These are phyloP conservation scores for Lupinus albus DNA, from an alignment of 306 rosid species.

Conservation along the genomic window DNA sequence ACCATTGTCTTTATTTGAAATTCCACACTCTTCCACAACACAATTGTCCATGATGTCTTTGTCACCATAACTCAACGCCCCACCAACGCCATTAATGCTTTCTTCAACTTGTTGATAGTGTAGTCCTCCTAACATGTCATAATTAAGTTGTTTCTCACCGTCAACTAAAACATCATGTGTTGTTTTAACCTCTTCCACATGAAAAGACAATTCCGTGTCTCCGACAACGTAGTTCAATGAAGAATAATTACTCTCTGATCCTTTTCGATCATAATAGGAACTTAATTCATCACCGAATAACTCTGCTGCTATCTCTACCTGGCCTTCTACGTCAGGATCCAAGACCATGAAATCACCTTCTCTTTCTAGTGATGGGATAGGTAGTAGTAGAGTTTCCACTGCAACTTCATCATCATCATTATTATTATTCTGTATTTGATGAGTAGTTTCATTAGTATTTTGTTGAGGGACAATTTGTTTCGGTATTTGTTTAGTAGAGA, in stretches of 20 bases:
- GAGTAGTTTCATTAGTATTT: background rate
- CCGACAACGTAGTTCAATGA: too few relatives aligned
- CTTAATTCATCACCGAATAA: background rate
- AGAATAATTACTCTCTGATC: background rate
- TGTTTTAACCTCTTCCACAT: background rate
- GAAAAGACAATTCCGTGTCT: background rate
- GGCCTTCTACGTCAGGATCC: background rate
- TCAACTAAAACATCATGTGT: background rate
- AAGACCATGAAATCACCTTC: conserved; percentile 33
- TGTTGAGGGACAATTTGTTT: background rate
- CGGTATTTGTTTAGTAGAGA: background rate
- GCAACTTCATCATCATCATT: background rate
- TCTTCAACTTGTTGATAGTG: background rate
- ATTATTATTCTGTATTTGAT: background rate
- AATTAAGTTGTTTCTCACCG: background rate
- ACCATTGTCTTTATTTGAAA: conserved; percentile 39
- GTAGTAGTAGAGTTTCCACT: conserved; percentile 19
- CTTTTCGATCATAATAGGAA: background rate
- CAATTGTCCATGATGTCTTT: conserved; percentile 37
- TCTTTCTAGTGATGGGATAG: conserved; percentile 39
- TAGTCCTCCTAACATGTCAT: background rate
- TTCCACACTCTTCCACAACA: conserved; percentile 44
- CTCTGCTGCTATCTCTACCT: too few relatives aligned
- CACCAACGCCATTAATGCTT: conserved; percentile 41
- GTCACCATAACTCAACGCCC: conserved; percentile 33